phyloP scores from a whole-genome alignment of 352 stramenopile species.

The Pythium phragmiticola region DNA sequence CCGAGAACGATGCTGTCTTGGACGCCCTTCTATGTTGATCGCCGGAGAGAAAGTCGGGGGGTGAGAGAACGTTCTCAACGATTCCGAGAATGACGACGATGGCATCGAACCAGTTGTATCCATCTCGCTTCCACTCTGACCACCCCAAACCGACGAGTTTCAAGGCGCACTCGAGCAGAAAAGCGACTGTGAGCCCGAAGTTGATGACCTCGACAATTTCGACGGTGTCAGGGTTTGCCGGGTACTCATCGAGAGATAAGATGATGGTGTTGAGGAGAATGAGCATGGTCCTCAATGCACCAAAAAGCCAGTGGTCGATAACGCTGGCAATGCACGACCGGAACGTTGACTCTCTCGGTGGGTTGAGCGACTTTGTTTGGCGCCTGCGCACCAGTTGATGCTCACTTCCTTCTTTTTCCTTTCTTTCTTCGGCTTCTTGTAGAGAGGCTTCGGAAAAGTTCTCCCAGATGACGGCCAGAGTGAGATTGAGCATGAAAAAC shows the following conservation, averaged over 20 bases:
- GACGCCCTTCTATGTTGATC: constrained; percentile 9
- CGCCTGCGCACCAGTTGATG: background rate
- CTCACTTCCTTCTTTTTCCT: constrained; percentile 26
- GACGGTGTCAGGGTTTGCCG: constrained; percentile 39
- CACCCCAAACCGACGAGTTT: constrained; percentile 74
- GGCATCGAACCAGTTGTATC: constrained; percentile 82
- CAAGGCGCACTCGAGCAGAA: constrained; percentile 49
- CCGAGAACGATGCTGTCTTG: constrained; percentile 53
- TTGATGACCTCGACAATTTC: constrained; percentile 59
- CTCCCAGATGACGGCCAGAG: constrained; percentile 88
- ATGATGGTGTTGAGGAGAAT: constrained; percentile 86
- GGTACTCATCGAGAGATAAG: constrained; percentile 78
- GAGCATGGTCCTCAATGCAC: constrained; percentile 46
- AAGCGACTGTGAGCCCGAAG: constrained; percentile 51
- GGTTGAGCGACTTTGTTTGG: background rate
- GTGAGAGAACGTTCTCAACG: constrained; percentile 43
- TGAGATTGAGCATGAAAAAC: constrained; percentile 91
- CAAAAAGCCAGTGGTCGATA: constrained; percentile 57
- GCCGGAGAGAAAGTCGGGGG: constrained; percentile 34
- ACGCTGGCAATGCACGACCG: constrained; percentile 26
- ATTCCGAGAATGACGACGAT: constrained; percentile 49
- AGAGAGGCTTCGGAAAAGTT: constrained; percentile 63
- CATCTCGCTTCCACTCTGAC: constrained; percentile 44
- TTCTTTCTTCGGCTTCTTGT: constrained; percentile 52
- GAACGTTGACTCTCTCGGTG: constrained; percentile 4